Conservation (phyloP, 306 rosid species). For the Acacia crassicarpa region DNA sequence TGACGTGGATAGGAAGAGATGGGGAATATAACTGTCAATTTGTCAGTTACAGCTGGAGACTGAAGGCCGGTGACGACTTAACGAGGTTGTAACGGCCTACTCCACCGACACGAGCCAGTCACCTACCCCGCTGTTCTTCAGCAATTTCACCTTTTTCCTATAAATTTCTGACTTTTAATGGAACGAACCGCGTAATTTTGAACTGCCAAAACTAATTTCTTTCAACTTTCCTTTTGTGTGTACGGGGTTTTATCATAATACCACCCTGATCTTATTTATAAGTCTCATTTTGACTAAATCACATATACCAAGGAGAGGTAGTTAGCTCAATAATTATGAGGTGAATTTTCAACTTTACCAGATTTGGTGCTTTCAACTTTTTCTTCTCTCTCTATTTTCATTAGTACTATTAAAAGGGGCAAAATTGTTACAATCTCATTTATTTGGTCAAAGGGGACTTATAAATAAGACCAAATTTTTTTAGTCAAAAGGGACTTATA, state of each 20-base stretch:
- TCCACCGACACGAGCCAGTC: conserved; percentile 47
- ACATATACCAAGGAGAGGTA: too few relatives aligned
- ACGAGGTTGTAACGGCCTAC: conserved; percentile 32
- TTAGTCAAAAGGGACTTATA: too few relatives aligned
- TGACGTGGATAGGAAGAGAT: conserved; percentile 30
- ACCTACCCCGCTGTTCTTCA: not conserved
- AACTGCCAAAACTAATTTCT: not conserved
- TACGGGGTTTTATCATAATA: not conserved
- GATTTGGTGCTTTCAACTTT: too few relatives aligned
- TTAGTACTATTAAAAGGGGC: too few relatives aligned
- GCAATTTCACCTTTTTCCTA: not conserved
- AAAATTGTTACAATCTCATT: too few relatives aligned
- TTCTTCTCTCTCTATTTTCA: too few relatives aligned
- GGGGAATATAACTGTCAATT: conserved; percentile 35
- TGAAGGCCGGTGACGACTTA: not conserved
- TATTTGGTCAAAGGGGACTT: too few relatives aligned
- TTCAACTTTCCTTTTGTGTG: not conserved
- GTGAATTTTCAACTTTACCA: too few relatives aligned
- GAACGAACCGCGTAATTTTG: not conserved
- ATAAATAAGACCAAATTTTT: too few relatives aligned
- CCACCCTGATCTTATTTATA: too few relatives aligned
- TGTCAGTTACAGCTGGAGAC: conserved; percentile 43
- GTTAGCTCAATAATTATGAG: too few relatives aligned
- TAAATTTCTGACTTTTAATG: not conserved
- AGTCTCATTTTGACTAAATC: too few relatives aligned